Evolutionary conservation across 108 stramenopile species (phyloP).

Genomic region (Cyclotella kingstonii): DNA sequence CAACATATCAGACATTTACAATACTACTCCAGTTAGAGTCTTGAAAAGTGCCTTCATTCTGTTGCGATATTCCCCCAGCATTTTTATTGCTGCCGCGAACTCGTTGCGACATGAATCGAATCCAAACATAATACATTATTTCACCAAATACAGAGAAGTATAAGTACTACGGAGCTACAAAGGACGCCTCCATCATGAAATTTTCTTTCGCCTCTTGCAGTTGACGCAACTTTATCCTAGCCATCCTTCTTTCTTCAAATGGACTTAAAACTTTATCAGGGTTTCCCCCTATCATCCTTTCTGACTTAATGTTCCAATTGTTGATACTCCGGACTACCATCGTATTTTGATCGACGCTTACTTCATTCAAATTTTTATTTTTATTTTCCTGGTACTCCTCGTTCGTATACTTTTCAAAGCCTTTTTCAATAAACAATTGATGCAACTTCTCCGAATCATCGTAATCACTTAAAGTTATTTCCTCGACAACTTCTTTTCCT

Average conservation of each 20-base stretch:
- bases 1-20: too few relatives aligned
- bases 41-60: too few relatives aligned
- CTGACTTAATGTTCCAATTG: too few relatives aligned
- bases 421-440: slow-evolving; percentile 24
- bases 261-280: not conserved
- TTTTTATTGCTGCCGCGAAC: too few relatives aligned
- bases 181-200: slow-evolving; percentile 29
- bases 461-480: slow-evolving; percentile 33
- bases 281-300: not conserved
- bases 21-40: too few relatives aligned
- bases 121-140: not conserved
- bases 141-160: not conserved
- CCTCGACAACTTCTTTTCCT: slow-evolving; percentile 22
- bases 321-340: too few relatives aligned
- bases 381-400: slow-evolving; percentile 16
- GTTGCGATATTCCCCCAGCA: too few relatives aligned
- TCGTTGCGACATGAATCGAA: too few relatives aligned
- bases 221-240: slow-evolving; percentile 6
- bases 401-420: slow-evolving; percentile 32
- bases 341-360: not conserved
- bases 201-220: slow-evolving; percentile 24
- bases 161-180: not conserved
- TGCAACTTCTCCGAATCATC: slow-evolving; percentile 39
- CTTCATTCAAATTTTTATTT: slow-evolving; percentile 1
- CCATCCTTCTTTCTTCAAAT: slow-evolving; percentile 11